Conservation (phyloP, 116 monocot genomes). For the Phalaenopsis hybrid region DNA sequence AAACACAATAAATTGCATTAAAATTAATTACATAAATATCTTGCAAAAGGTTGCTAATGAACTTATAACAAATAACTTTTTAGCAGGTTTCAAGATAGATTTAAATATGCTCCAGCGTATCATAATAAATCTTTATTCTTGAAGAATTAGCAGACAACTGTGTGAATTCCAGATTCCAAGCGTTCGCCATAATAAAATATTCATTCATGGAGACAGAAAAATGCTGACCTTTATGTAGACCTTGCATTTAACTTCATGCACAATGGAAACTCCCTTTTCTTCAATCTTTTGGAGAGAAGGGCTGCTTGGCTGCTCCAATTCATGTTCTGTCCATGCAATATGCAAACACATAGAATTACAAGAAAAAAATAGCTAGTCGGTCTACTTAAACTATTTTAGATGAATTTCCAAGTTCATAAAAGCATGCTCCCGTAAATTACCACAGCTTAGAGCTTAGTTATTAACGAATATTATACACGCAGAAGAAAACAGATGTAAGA, state of each 20-base stretch:
- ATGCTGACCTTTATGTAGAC: conserved; percentile 76
- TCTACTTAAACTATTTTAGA: neutral
- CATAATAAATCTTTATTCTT: neutral
- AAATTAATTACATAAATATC: no score
- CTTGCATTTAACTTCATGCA: conserved; percentile 95
- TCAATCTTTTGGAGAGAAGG: conserved; percentile 80
- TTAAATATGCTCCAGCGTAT: neutral
- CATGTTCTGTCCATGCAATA: conserved; percentile 32
- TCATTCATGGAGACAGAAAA: neutral
- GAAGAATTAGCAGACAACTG: neutral
- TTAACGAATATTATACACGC: neutral
- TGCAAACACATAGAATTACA: neutral
- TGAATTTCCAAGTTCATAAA: neutral
- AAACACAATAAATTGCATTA: no score
- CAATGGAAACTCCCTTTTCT: conserved; percentile 70
- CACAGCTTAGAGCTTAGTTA: neutral
- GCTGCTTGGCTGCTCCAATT: conserved; percentile 66
- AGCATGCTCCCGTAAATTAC: neutral
- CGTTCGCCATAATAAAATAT: neutral
- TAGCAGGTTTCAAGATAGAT: neutral
- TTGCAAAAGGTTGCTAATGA: no score
- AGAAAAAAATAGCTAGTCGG: neutral
- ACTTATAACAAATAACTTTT: neutral
- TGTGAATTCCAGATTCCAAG: neutral
- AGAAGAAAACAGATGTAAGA: neutral